These are phyloP conservation scores for Saturnispora mendoncae DNA, from an alignment of 805 yeast genomes.

Conservation along the genomic window DNA sequence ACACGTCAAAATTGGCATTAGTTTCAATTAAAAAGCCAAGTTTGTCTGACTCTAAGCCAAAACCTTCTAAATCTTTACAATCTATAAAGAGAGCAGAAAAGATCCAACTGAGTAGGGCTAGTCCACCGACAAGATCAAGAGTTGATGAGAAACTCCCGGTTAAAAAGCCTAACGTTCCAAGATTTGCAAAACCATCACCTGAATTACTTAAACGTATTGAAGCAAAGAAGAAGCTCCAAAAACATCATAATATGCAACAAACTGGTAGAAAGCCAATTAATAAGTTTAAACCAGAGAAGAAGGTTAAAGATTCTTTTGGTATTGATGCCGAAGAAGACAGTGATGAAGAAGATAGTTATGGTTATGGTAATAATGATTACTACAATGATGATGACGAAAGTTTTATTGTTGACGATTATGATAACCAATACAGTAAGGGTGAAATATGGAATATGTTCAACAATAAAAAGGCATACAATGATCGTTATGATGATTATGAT, in stretches of 20 bases:
- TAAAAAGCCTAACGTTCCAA: conserved; percentile 1
- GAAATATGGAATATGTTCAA: conserved; percentile 87
- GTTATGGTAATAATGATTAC: conserved; percentile 43
- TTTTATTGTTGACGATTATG: conserved; percentile 32
- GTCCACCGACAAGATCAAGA: not conserved
- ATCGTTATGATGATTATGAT: conserved; percentile 39
- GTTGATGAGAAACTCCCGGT: not conserved
- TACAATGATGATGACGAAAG: conserved; percentile 42
- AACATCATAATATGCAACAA: not conserved
- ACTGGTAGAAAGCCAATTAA: not conserved
- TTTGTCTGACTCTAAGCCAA: conserved; percentile 7
- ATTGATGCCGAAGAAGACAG: conserved; percentile 28
- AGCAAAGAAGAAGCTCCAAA: conserved; percentile 17
- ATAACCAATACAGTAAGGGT: conserved; percentile 58
- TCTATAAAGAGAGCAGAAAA: conserved; percentile 9
- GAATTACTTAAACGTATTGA: conserved; percentile 40
- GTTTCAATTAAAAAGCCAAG: conserved; percentile 16
- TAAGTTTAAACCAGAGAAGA: not conserved
- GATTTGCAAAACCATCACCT: conserved; percentile 49
- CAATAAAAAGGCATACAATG: conserved; percentile 46
- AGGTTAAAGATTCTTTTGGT: conserved; percentile 19
- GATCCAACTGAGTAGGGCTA: not conserved
- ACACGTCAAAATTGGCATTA: conserved; percentile 36
- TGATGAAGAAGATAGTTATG: conserved; percentile 30
- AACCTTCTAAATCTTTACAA: conserved; percentile 13